Conservation (phyloP, 2,329 filamentous ascomycete species). For the Arachnomyces sp. region DNA sequence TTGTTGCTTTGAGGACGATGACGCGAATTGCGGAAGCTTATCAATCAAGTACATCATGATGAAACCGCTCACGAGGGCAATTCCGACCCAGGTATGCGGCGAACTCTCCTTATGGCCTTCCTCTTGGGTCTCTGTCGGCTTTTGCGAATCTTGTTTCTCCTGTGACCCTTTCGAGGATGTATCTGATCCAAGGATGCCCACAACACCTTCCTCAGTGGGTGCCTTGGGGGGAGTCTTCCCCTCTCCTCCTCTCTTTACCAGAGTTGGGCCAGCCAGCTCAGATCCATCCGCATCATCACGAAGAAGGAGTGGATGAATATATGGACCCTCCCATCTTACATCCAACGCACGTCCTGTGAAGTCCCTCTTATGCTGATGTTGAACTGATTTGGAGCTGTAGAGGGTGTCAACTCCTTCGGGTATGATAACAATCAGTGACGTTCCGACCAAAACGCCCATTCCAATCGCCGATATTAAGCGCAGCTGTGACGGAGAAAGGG, state of each 20-base stretch:
- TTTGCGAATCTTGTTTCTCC: not conserved
- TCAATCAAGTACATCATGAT: slow-evolving; percentile 96
- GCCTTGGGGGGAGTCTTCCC: slow-evolving; percentile 3
- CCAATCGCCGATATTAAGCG: slow-evolving; percentile 86
- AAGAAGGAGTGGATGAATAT: too few relatives aligned
- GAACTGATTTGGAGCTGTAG: slow-evolving; percentile 47
- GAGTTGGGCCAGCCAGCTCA: slow-evolving; percentile 22
- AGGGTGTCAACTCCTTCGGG: slow-evolving; percentile 92
- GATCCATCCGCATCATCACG: slow-evolving; percentile 7
- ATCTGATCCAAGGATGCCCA: slow-evolving; percentile 11
- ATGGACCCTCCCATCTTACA: slow-evolving; percentile 8
- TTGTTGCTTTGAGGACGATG: slow-evolving; percentile 54
- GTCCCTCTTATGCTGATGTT: slow-evolving; percentile 24
- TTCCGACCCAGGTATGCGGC: slow-evolving; percentile 70
- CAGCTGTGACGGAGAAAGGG: slow-evolving; percentile 75
- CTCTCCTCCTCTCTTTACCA: slow-evolving; percentile 13
- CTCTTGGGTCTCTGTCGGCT: slow-evolving; percentile 15
- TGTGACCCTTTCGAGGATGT: slow-evolving; percentile 14
- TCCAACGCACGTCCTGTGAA: slow-evolving; percentile 20
- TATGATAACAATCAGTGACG: slow-evolving; percentile 92
- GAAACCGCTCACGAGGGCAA: slow-evolving; percentile 81
- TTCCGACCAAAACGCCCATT: slow-evolving; percentile 88
- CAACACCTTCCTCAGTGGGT: not conserved
- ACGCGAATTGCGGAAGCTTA: slow-evolving; percentile 65
- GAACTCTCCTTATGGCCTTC: slow-evolving; percentile 38